Conservation (phyloP, 2,329 filamentous ascomycete genomes). For the Ambrosiella xylebori region DNA sequence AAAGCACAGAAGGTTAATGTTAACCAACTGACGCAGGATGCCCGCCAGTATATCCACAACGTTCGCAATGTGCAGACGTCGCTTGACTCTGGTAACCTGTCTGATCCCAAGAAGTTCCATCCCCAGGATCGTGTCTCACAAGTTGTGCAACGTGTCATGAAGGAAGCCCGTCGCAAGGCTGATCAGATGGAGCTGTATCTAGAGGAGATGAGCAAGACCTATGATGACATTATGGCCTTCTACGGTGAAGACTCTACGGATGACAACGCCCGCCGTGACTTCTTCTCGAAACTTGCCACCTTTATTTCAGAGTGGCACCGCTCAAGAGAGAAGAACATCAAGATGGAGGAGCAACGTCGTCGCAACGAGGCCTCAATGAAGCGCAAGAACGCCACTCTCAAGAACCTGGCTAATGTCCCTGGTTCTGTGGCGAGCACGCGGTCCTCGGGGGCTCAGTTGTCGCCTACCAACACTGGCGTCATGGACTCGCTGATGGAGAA, state of each 20-base stretch:
- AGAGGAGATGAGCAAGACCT: slow-evolving; percentile 59
- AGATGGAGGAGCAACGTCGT: slow-evolving; percentile 62
- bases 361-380: slow-evolving; percentile 87
- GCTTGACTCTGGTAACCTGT: slow-evolving; percentile 82
- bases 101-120: slow-evolving; percentile 94
- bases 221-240: slow-evolving; percentile 40
- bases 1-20: slow-evolving; percentile 81
- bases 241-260: slow-evolving; percentile 80
- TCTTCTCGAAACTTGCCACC: slow-evolving; percentile 81
- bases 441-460: slow-evolving; percentile 30
- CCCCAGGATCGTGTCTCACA: slow-evolving; percentile 88
- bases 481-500: slow-evolving; percentile 97
- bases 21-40: slow-evolving; percentile 74
- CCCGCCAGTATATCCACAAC: slow-evolving; percentile 84
- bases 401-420: slow-evolving; percentile 26
- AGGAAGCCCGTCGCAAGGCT: slow-evolving; percentile 86
- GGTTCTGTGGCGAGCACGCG: slow-evolving; percentile 21
- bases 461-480: slow-evolving; percentile 62
- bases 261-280: slow-evolving; percentile 83
- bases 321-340: slow-evolving; percentile 80
- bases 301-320: slow-evolving; percentile 95
- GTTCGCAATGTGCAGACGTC: slow-evolving; percentile 86
- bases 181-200: slow-evolving; percentile 90
- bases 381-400: slow-evolving; percentile 62
- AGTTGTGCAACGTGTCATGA: slow-evolving; percentile 85